Evolutionary conservation across 805 yeast species (phyloP).

Genomic region (Kuraishia floccosa): DNA sequence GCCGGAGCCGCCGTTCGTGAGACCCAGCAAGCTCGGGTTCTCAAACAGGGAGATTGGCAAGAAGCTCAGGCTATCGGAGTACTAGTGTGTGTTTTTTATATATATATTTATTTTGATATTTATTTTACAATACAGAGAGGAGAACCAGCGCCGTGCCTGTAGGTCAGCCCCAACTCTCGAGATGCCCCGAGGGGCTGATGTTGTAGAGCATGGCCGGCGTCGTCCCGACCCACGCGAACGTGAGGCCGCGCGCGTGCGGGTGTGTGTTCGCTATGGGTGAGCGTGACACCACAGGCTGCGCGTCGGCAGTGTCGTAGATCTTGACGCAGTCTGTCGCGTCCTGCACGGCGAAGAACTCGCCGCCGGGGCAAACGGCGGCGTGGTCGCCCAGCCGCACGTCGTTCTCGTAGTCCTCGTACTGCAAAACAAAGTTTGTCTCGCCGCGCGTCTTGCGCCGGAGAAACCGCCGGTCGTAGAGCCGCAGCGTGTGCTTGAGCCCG

Average conservation of each 20-base stretch:
- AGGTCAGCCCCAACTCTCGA: no score
- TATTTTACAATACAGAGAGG: no score
- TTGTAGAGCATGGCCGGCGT: no score
- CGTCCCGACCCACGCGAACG: no score
- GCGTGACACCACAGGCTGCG: no score
- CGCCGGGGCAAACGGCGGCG: neutral
- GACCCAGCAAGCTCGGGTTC: constrained; percentile 10
- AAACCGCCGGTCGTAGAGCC: neutral
- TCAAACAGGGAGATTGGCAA: constrained; percentile 45
- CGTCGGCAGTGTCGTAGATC: no score
- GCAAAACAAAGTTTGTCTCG: neutral
- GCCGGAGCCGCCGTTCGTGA: constrained; percentile 35
- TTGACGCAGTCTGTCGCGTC: no score
- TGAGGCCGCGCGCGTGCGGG: no score
- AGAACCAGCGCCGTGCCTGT: no score
- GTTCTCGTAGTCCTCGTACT: neutral
- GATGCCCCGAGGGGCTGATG: no score
- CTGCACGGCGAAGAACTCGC: neutral
- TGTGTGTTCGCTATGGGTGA: no score
- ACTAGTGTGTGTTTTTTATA: constrained; percentile 22
- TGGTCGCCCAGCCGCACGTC: neutral
- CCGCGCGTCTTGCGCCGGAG: no score
- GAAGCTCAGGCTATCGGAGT: constrained; percentile 53
- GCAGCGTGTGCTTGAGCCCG: neutral
- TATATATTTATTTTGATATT: neutral